Conservation (phyloP, 768 basidiomycete species). For the Hirschioporus abietinus region DNA sequence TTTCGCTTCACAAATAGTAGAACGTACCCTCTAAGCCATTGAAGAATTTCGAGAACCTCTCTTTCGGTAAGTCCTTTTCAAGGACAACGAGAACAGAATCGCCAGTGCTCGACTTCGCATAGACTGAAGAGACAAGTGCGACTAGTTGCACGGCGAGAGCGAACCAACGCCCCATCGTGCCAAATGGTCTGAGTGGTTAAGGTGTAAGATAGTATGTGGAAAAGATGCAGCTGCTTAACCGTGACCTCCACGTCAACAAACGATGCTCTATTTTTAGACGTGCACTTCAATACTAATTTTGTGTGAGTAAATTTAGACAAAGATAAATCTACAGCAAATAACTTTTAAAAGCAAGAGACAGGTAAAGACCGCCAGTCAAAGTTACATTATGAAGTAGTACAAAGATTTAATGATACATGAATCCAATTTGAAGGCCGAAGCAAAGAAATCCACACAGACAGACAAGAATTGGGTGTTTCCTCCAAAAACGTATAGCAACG, state of each 20-base stretch:
- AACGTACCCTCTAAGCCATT: conserved; percentile 62
- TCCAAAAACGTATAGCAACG: not conserved
- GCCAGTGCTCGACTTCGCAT: conserved; percentile 73
- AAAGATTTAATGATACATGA: not conserved
- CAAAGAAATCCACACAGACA: not conserved
- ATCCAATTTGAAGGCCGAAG: not conserved
- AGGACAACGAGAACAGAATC: conserved; percentile 81
- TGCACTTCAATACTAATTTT: not conserved
- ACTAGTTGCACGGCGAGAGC: conserved; percentile 3
- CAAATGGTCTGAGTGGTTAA: not conserved
- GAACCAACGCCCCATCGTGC: conserved; percentile 3
- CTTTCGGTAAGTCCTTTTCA: conserved; percentile 60
- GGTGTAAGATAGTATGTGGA: not conserved
- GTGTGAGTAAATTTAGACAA: not conserved
- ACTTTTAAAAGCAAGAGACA: not conserved
- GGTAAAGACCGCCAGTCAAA: not conserved
- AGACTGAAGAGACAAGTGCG: conserved; percentile 8
- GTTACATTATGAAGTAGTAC: not conserved
- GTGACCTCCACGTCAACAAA: not conserved
- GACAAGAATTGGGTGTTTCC: not conserved
- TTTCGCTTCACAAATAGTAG: not conserved
- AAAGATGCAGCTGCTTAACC: not conserved
- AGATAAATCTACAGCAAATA: not conserved
- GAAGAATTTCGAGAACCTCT: conserved; percentile 81
- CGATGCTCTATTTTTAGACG: not conserved